Evolutionary conservation across 352 stramenopile genomes (phyloP).

Genomic region (Aphanomyces stellatus): DNA sequence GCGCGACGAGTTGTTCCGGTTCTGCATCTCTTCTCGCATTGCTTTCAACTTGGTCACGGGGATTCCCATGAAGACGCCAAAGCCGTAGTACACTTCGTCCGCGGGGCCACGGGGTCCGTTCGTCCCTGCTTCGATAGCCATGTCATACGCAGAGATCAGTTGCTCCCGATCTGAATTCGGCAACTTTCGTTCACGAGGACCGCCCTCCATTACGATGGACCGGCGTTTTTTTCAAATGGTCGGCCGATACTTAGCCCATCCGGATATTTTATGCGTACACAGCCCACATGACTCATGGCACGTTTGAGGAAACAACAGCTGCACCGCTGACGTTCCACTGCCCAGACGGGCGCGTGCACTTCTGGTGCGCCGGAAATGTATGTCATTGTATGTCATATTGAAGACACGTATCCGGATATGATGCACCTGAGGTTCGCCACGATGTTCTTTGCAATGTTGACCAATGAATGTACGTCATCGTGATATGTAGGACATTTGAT

Average conservation of each 20-base stretch:
- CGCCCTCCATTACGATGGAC: too few relatives aligned
- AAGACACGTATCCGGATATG: neutral
- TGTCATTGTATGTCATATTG: neutral
- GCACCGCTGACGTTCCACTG: too few relatives aligned
- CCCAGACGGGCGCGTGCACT: too few relatives aligned
- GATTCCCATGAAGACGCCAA: conserved; percentile 83
- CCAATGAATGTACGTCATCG: neutral
- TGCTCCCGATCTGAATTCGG: conserved; percentile 13
- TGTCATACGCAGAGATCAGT: conserved; percentile 18
- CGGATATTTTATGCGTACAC: neutral
- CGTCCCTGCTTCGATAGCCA: conserved; percentile 10
- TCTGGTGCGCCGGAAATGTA: too few relatives aligned
- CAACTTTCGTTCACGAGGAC: neutral
- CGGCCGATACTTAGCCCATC: neutral
- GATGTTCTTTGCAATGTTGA: too few relatives aligned
- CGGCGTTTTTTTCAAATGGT: neutral
- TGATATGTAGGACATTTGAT: neutral
- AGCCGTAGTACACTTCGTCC: conserved; percentile 85
- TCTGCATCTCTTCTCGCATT: conserved; percentile 46
- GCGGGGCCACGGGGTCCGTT: neutral
- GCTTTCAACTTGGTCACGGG: conserved; percentile 72
- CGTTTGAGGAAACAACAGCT: too few relatives aligned
- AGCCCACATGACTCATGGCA: neutral
- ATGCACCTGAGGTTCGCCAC: neutral
- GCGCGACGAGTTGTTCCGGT: conserved; percentile 17